Base-by-base conservation (phyloP, 2,329 filamentous ascomycete genomes). In the Ascocoryne sarcoides region DNA sequence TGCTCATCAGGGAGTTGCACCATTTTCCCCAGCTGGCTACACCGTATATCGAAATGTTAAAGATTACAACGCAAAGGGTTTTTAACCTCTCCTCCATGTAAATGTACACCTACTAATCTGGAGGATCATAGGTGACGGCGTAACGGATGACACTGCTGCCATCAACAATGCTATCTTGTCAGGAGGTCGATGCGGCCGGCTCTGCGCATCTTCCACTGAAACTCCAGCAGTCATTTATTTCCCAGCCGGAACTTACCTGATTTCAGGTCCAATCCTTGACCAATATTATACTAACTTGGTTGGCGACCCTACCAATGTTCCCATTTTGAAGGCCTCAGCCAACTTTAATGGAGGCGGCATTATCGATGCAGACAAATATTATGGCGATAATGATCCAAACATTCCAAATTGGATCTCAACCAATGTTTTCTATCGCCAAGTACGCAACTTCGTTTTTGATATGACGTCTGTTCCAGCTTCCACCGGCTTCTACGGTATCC, bases 301-400 rank as follows among this genome's bases (percentile, higher is more conserved):
- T 37, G 54, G 55, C 2, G 49, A 58, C 31, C 47, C 53, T 4
- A 56, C 51, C 31, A 32, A 41, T 46, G 62, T 81, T 4, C 87
- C 90, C 0, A 79, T 79, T 0, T 68, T 95, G 61, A 86, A 89
- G 65, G 82, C 83, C 2, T 62, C 76, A 1, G 58, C 77, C 31
- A 67, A 68, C 53, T 96, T 96, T 56, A 51, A 68, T 3, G 90
- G 89, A 37, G 89, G 95, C 68, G 88, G 82, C 29, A 75, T 96
- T 33, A 82, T 95, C 47, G 88, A 95, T 59, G 71, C 84, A 3
- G 80, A 95, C 55, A 87, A 87, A 0, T 95, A 95, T 62, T n/a
- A n/a, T n/a, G n/a, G n/a, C n/a, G 23, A 26, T 12, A 26, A 26
- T 12, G 65, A 67, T 1, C 79, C 80, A 26, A 68, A 71, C 66